Base-by-base conservation (phyloP, 2,329 filamentous ascomycete species). In the Colletotrichum falcatum region DNA sequence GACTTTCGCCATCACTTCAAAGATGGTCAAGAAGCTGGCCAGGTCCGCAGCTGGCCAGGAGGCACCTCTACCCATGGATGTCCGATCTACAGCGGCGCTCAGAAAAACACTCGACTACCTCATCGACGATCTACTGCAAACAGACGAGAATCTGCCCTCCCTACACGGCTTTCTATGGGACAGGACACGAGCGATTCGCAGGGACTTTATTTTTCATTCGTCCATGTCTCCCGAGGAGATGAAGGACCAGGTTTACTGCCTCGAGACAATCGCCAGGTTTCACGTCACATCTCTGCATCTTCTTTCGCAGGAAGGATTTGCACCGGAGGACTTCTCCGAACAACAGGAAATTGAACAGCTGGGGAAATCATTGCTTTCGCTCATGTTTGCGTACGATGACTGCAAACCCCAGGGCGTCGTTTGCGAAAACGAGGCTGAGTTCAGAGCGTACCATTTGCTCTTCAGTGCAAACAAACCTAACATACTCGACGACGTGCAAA, bases 261-360 rank as follows among this genome's bases (percentile, higher is more conserved):
- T 92, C 28, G 90, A 92, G 76, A 88, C 87, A 30, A 91, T 92
- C 66, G 85, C 88, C 16, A 86, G 90, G 62, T 92, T 92, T 68
- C 90, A 92, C 77, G 89, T 90, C 49, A 88, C 88, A 7, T 84
- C 90, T 7, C 81, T 92, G 8, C 90, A 92, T 76, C 84, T 91
- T 51, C 83, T 92, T 61, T 90, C 89, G 0, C 83, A 85, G 65
- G 82, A 85, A 23, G 88, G 85, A 12, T 84, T 88, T 56, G 84
- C 85, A 1, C 83, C 86, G 1, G 86, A 90, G 39, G 88, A 88
- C 66, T 92, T 91, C 74, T 88, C 88, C 5, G 88, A 90, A 74
- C 89, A 90, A 72, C 90, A 92, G 75, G 90, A 92, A 77, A 82
- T 89, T 30, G 90, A 92, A 76, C 90, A 92, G 76, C 83, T 92